A percentile compares a stretch with the other conserved stretches of the same genome.
Evolutionary conservation across 2,329 filamentous ascomycete species (phyloP).

Genomic region (Tolypocladium guangdongense): DNA sequence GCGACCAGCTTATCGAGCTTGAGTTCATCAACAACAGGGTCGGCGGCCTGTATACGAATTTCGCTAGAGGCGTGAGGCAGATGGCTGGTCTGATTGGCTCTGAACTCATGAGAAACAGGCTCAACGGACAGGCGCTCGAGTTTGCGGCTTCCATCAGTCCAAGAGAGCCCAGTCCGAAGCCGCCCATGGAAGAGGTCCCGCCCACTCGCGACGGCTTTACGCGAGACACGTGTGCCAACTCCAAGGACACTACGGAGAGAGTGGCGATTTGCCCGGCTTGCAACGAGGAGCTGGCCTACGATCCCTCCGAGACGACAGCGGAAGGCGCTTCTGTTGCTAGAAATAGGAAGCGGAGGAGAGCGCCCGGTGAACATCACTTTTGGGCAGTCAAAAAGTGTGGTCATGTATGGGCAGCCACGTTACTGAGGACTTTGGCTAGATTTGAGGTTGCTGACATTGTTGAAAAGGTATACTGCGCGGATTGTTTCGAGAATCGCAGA

Average conservation of each 20-base stretch:
- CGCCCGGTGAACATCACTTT: constrained; percentile 66
- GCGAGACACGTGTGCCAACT: constrained; percentile 43
- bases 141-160: constrained; percentile 19
- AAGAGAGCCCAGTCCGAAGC: constrained; percentile 27
- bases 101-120: constrained; percentile 9
- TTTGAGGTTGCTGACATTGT: background rate
- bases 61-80: constrained; percentile 13
- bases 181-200: constrained; percentile 50
- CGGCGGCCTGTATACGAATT: constrained; percentile 4
- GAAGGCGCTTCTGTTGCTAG: constrained; percentile 8
- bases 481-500: constrained; percentile 47
- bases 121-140: constrained; percentile 8
- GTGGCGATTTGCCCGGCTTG: constrained; percentile 79
- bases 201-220: constrained; percentile 68
- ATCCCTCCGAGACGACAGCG: constrained; percentile 33
- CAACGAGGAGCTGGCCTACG: constrained; percentile 69
- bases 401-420: constrained; percentile 49
- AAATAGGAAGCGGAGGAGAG: constrained; percentile 31
- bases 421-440: background rate
- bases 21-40: constrained; percentile 13
- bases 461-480: constrained; percentile 49
- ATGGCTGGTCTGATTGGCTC: constrained; percentile 15
- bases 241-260: constrained; percentile 46
- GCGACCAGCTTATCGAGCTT: constrained; percentile 15
- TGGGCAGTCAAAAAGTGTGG: constrained; percentile 89